Evolutionary conservation across 2,329 filamentous ascomycete genomes (phyloP), one percentile per base, ranked within the genome.

Genomic region (Neofusicoccum sp.): DNA sequence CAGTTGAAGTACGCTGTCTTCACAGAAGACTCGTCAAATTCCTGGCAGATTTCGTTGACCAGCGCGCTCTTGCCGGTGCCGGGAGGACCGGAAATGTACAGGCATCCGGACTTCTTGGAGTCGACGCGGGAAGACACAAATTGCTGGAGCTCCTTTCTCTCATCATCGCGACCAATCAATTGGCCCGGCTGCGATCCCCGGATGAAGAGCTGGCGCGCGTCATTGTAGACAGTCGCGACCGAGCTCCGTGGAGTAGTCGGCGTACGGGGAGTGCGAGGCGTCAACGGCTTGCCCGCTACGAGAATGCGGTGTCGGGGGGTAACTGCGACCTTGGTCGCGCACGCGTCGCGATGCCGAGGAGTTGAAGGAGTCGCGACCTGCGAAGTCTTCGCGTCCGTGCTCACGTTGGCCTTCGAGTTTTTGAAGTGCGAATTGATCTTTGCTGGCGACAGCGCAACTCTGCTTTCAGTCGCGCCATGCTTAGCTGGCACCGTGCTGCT

Each of bases 61-160:
- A 98, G 89, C 31, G 95, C 95, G 73, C 93, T 98, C 79, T 99
- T 99, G 59, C 95, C 95, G 0, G 95, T 99, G 9, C 95, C 95
- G 2, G 95, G 95, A 3, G 95, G 95, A 0, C 95, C 95, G 67
- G 93, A 97, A 66, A 99, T 89, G 72, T 99, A 99, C 56, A 96
- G 83, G 71, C 93, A 98, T 58, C 93, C 92, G 58, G 87, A 87
- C 3, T 83, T 84, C 9, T 79, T 80, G 16, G 84, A 75, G 7
- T 83, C 79, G 4, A 87, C 78, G 66, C 86, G 86, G 54, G 83
- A 82, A 40, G 84, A 78, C 54, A 97, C 81, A 70, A 96, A 97
- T 0, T 71, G 75, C 11, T 80, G 78, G 34, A 98, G 78, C 65
- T 92, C 87, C 12, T 82, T 78, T 80, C 70, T 83, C 74, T 90